Conservation (phyloP, 2,329 filamentous ascomycete genomes). For the Alternaria ventricosa region DNA sequence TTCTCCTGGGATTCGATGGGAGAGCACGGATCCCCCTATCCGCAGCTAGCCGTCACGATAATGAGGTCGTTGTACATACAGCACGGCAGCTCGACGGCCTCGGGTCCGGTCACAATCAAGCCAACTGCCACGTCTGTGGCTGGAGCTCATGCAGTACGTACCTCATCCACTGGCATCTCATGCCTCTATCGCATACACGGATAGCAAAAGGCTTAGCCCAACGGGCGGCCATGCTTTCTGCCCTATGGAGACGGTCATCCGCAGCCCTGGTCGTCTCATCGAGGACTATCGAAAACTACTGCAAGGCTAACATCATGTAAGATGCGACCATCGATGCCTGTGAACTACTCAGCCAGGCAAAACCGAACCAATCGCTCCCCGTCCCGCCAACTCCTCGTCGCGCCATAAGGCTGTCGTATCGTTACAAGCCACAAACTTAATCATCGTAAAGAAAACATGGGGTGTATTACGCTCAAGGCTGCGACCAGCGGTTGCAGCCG, state of each 20-base stretch:
- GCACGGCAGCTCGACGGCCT: not conserved
- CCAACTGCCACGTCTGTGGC: constrained; percentile 3
- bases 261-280: constrained; percentile 1
- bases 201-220: constrained; percentile 4
- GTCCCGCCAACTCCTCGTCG: not conserved
- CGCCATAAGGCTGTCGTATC: constrained; percentile 6
- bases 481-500: constrained; percentile 18
- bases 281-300: constrained; percentile 13
- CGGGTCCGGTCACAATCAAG: not conserved
- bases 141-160: not conserved
- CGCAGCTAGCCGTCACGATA: not conserved
- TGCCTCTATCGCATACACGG: not conserved
- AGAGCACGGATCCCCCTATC: not conserved
- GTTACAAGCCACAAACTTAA: constrained; percentile 18
- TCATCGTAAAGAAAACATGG: constrained; percentile 20
- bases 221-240: constrained; percentile 1
- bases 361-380: constrained; percentile 13
- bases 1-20: not conserved
- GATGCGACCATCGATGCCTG: constrained; percentile 2
- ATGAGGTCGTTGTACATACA: constrained; percentile 2
- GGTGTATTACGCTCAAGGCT: constrained; percentile 4
- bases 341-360: not conserved
- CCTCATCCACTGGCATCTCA: not conserved
- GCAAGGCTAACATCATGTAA: constrained; percentile 10
- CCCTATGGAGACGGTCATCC: constrained; percentile 4